These are phyloP conservation scores for Amanita jacksonii DNA, from an alignment of 768 basidiomycete species.

Conservation along the genomic window DNA sequence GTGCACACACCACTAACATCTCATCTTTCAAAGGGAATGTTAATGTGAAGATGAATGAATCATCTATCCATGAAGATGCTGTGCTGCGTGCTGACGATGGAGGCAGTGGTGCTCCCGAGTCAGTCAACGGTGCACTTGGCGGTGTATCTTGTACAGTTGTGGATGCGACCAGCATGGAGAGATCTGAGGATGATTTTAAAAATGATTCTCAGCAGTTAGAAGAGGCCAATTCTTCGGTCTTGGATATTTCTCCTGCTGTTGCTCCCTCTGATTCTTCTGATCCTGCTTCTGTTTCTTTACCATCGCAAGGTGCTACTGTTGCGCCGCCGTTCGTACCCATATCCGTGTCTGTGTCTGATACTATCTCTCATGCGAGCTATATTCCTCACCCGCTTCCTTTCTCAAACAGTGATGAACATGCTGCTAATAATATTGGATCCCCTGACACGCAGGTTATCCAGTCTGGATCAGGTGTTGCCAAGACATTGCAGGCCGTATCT, in stretches of 20 bases:
- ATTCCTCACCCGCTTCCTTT: constrained; percentile 28
- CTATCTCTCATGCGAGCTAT: constrained; percentile 25
- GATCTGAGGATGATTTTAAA: constrained; percentile 12
- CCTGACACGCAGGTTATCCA: constrained; percentile 28
- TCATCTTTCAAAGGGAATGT: constrained; percentile 37
- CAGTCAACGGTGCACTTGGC: background rate
- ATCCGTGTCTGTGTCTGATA: constrained; percentile 42
- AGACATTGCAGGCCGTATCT: constrained; percentile 36
- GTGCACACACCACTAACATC: constrained; percentile 53
- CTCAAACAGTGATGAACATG: constrained; percentile 33
- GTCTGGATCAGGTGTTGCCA: constrained; percentile 14
- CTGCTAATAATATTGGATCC: constrained; percentile 38
- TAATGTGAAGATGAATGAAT: constrained; percentile 32
- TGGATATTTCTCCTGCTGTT: constrained; percentile 1
- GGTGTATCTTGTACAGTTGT: constrained; percentile 12
- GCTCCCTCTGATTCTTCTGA: constrained; percentile 1
- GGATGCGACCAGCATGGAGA: constrained; percentile 15
- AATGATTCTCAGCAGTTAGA: constrained; percentile 6
- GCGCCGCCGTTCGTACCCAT: constrained; percentile 28
- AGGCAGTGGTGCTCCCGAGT: background rate
- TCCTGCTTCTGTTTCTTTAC: constrained; percentile 17
- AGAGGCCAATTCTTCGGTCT: background rate
- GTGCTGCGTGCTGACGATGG: constrained; percentile 15
- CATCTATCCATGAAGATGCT: constrained; percentile 23
- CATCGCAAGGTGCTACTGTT: constrained; percentile 23